Base-by-base conservation (phyloP, 1,284 basidiomycete genomes). In the Austroboletus rostrupii region DNA sequence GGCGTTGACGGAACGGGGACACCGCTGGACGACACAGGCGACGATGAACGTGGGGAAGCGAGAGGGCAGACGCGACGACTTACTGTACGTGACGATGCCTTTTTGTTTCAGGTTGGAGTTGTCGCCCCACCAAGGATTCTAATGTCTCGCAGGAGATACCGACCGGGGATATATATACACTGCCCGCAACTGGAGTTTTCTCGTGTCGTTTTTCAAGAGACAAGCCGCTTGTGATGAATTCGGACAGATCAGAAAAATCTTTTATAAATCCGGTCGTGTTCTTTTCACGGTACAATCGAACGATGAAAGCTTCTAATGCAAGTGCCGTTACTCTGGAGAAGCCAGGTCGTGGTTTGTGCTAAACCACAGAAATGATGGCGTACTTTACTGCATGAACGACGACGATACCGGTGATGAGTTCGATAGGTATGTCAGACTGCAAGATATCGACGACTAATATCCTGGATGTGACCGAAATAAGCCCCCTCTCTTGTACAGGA, bases 381-480 rank as follows among this genome's bases (percentile, higher is more conserved):
- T 61, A 93, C 92, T 79, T 86, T 66, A 99, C 96, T 1, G 94
- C 93, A 59, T 97, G 94, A 33, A 98, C 66, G n/a, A 99, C 80
- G 4, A 98, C 75, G n/a, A 99, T 79, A 1, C 96, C 96, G 0
- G 93, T 91, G 44, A 99, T 88, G 42, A 92, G 74, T 19, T 89
- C 79, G 1, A 81, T 87, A 0, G 94, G 94, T 14, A 98, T 83
- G 57, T 90, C 88, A 8, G 82, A 80, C 58, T 91, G 74, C n/a
- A 99, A 73, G 84, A 99, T 90, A 66, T 99, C 97, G 46, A 96
- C 93, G 40, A 96, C 89, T 23, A 99, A 74, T 57, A 99, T 98
- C 23, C 92, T 84, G 29, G 92, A 94, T 0, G 96, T 99, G 35
- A 98, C 87, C 11, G 91, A 93, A 46, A 98, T 78, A 6, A 99